Conservation (phyloP, 345 rosid genomes). For the Aquilaria yunnanensis region DNA sequence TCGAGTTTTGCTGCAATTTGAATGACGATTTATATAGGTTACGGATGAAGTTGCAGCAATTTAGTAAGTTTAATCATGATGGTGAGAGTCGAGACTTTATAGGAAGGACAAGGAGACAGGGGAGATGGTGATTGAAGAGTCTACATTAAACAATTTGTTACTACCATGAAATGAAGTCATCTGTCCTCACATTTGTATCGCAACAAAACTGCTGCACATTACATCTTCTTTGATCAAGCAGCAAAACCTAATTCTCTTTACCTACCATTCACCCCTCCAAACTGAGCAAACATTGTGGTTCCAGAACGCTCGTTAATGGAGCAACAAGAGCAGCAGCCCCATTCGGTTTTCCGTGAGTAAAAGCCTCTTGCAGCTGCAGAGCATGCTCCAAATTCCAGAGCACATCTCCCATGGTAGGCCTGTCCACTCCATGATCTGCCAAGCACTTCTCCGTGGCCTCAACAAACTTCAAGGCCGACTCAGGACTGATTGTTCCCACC, state of each 20-base stretch:
- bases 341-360: slow-evolving; percentile 40
- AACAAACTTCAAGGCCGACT: slow-evolving; percentile 44
- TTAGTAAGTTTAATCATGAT: too few species aligned
- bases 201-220: too few species aligned
- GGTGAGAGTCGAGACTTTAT: too few species aligned
- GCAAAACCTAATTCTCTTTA: slow-evolving; percentile 10
- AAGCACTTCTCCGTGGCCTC: slow-evolving; percentile 56
- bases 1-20: too few species aligned
- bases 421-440: slow-evolving; percentile 47
- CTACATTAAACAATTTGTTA: too few species aligned
- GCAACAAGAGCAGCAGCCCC: slow-evolving; percentile 31
- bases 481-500: slow-evolving; percentile 28
- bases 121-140: too few species aligned
- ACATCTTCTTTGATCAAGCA: too few species aligned
- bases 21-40: too few species aligned
- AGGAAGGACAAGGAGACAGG: too few species aligned
- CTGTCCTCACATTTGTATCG: too few species aligned
- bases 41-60: too few species aligned
- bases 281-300: slow-evolving; percentile 61
- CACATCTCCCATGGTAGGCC: slow-evolving; percentile 67
- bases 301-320: slow-evolving; percentile 52
- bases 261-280: slow-evolving; percentile 57
- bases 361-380: slow-evolving; percentile 70
- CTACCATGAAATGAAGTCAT: too few species aligned
- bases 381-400: slow-evolving; percentile 68